These are phyloP conservation scores for Monosporozyma aerobia DNA, from an alignment of 805 yeast genomes.

Conservation along the genomic window DNA sequence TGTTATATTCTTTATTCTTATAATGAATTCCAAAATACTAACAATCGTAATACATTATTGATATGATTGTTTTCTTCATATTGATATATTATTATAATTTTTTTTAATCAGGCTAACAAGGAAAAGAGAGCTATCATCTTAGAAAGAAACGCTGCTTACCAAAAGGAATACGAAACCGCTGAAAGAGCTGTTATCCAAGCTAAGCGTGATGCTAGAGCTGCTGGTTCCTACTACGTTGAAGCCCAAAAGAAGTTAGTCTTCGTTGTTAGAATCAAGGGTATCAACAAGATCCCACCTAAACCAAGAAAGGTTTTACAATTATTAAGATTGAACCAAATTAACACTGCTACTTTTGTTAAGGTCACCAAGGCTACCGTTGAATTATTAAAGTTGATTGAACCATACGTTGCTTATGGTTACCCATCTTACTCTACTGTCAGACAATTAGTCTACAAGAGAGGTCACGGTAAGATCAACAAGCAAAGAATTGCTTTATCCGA, in stretches of 20 bases:
- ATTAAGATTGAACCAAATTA: slow-evolving; percentile 86
- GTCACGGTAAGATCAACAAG: slow-evolving; percentile 93
- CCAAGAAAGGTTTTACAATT: slow-evolving; percentile 97
- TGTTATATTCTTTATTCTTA: too few relatives aligned
- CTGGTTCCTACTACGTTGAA: slow-evolving; percentile 88
- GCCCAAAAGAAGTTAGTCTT: slow-evolving; percentile 93
- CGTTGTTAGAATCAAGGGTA: slow-evolving; percentile 98
- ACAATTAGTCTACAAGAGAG: slow-evolving; percentile 94
- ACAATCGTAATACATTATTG: not conserved
- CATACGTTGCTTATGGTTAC: slow-evolving; percentile 96
- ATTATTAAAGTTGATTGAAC: slow-evolving; percentile 88
- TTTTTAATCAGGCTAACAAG: slow-evolving; percentile 35
- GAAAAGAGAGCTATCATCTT: slow-evolving; percentile 62
- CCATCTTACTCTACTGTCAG: slow-evolving; percentile 87
- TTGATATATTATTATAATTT: not conserved
- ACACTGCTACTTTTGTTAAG: slow-evolving; percentile 91
- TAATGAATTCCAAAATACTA: too few relatives aligned
- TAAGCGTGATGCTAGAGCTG: slow-evolving; percentile 88
- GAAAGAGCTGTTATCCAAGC: slow-evolving; percentile 82
- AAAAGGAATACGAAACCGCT: slow-evolving; percentile 86
- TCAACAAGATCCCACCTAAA: slow-evolving; percentile 96
- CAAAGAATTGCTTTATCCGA: slow-evolving; percentile 88
- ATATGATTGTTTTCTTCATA: not conserved
- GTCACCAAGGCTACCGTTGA: slow-evolving; percentile 92
- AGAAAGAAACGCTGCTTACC: slow-evolving; percentile 95